Evolutionary conservation across 148 eudicot species (phyloP).

Genomic region (Rhododendron ferrugineum): DNA sequence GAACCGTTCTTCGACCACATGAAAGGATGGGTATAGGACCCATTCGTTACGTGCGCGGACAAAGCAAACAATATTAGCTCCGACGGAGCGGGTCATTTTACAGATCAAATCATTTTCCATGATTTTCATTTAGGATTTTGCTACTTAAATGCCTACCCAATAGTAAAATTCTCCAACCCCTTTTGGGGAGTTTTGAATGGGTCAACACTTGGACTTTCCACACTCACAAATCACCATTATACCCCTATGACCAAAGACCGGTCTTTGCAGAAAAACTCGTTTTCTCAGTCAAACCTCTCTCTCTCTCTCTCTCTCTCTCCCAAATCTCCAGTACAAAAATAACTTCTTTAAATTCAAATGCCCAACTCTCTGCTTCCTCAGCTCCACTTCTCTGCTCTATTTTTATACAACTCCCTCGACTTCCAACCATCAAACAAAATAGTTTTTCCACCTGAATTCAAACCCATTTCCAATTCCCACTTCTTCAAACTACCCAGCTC

Average conservation of each 20-base stretch:
- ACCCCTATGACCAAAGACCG: constrained; percentile 44
- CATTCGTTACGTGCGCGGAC: neutral
- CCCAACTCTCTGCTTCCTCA: constrained; percentile 12
- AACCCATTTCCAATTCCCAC: neutral
- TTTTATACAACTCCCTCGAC: neutral
- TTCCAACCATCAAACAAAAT: too few species aligned
- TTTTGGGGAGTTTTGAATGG: constrained; percentile 33
- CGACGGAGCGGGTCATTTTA: neutral
- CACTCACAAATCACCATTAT: neutral
- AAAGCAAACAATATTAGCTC: neutral
- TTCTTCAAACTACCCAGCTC: neutral
- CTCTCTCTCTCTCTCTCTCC: constrained; percentile 19
- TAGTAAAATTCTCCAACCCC: neutral
- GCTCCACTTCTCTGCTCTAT: neutral
- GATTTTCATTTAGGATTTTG: neutral
- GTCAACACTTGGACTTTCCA: constrained; percentile 38
- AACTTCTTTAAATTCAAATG: constrained; percentile 20
- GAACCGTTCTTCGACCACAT: neutral
- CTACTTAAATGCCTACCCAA: neutral
- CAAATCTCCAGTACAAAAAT: neutral
- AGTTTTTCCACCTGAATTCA: neutral
- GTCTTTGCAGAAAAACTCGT: constrained; percentile 39
- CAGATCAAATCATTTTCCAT: neutral
- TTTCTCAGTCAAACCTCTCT: constrained; percentile 51
- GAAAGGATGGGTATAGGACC: neutral